Conservation (phyloP, 2,329 filamentous ascomycete genomes). For the Fusarium udum region DNA sequence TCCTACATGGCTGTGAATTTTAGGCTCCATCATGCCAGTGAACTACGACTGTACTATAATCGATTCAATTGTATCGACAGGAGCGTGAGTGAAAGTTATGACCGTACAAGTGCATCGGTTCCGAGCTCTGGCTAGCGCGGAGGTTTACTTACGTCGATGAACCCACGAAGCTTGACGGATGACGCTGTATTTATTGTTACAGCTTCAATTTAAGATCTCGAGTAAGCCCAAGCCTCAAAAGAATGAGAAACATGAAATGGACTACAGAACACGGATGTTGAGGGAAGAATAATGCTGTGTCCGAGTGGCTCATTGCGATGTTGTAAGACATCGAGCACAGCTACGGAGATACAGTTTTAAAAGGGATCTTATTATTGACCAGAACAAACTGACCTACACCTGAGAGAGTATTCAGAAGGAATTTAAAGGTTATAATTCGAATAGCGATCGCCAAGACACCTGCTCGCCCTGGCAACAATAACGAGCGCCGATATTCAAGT, state of each 20-base stretch:
- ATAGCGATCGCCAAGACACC: neutral
- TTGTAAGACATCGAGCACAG: neutral
- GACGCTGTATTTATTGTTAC: neutral
- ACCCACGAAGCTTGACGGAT: no score
- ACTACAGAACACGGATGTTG: neutral
- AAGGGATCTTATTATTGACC: accelerated
- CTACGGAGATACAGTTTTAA: no score
- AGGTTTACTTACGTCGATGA: neutral
- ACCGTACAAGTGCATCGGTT: neutral
- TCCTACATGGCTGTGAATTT: neutral
- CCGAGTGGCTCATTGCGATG: no score
- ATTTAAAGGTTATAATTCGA: neutral
- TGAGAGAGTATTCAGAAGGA: accelerated
- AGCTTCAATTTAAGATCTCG: accelerated
- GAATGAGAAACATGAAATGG: neutral
- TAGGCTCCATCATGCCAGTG: neutral
- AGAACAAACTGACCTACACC: neutral
- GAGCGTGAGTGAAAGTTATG: neutral
- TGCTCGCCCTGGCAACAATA: neutral
- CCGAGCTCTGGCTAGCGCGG: no score
- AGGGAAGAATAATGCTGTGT: neutral
- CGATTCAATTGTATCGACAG: neutral
- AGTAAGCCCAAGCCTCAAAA: neutral
- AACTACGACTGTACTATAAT: accelerated
- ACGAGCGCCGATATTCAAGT: neutral